Conservation (phyloP, 805 yeast genomes). For the Helenozyma rhizophorensis region DNA sequence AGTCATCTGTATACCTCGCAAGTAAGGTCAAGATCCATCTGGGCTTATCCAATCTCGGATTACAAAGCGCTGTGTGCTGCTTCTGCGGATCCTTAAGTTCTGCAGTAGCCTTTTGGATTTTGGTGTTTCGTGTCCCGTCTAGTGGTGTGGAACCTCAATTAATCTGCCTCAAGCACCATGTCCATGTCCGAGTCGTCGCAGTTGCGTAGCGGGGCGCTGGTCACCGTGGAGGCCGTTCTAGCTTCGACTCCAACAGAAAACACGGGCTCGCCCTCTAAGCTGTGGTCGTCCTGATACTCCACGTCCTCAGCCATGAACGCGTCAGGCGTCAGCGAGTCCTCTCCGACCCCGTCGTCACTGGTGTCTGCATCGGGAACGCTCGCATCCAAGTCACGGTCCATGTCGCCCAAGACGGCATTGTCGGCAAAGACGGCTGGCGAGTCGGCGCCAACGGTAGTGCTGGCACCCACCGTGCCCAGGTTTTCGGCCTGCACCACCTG, state of each 20-base stretch:
- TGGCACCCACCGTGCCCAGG: conserved; percentile 7
- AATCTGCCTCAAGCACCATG: conserved; percentile 43
- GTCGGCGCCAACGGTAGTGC: background rate
- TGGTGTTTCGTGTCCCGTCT: too few relatives aligned
- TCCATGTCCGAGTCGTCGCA: conserved; percentile 37
- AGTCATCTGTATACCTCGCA: too few relatives aligned
- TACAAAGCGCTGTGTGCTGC: too few relatives aligned
- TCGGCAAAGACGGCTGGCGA: background rate
- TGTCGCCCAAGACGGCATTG: background rate
- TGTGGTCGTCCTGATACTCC: conserved; percentile 41
- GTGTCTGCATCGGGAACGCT: conserved; percentile 20
- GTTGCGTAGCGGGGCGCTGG: too few relatives aligned
- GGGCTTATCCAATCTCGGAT: too few relatives aligned
- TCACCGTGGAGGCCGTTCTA: conserved; percentile 1
- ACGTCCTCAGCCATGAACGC: conserved; percentile 47
- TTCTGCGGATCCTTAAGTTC: too few relatives aligned
- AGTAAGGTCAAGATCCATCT: too few relatives aligned
- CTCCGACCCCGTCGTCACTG: conserved; percentile 15
- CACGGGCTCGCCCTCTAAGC: conserved; percentile 8
- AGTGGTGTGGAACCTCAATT: too few relatives aligned
- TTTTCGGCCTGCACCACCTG: conserved; percentile 12
- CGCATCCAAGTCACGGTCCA: conserved; percentile 15
- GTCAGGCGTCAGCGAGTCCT: conserved; percentile 35
- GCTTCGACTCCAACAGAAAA: conserved; percentile 3
- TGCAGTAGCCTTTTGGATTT: too few relatives aligned